Evolutionary conservation across 2,329 filamentous ascomycete species (phyloP), one percentile per base, ranked within the genome.

Genomic region (Aspergillus niger): DNA sequence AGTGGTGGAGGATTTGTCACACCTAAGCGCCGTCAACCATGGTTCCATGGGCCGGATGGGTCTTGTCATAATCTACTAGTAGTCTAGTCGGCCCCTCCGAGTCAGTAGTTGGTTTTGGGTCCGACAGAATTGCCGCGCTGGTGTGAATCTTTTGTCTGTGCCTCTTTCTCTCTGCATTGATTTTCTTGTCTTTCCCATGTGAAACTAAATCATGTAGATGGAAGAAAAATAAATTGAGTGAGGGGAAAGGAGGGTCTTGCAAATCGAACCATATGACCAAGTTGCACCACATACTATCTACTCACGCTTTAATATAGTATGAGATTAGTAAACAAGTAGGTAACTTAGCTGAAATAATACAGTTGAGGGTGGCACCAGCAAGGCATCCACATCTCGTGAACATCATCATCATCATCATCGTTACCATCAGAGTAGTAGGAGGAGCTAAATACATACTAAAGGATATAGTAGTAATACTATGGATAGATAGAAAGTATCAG

Each of bases 21-120:
- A 50, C 47, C 47, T 50, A 50, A 50, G 47, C 47, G 26, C 24
- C 26, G 24, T 50, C 24, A 50, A 50, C 47, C 47, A 50, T 50
- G 47, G 47, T 50, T 50, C 47, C 26, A 50, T 50, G 15, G 8
- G 10, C 26, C 47, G 15, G 47, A 50, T 50, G 47, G 47, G 47
- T 50, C 47, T 22, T 50, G 24, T 30, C 24, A 30, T 50, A n/a
- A 50, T 15, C 47, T 28, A 50, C 47, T 50, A 30, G 20, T 49
- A 28, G 24, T 30, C 22, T 28, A 49, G 10, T 49, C 10, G 20
- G 44, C 44, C 44, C 44, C 24, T 50, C 26, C 26, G 26, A 8
- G 15, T 36, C 32, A 36, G 32, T 36, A 36, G 32, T 36, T 36
- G 32, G 32, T 36, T 36, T 36, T 36, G 32, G 32, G 32, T 36